Base-by-base conservation (phyloP, 2,329 filamentous ascomycete genomes). In the Harringtonia lauricola region DNA sequence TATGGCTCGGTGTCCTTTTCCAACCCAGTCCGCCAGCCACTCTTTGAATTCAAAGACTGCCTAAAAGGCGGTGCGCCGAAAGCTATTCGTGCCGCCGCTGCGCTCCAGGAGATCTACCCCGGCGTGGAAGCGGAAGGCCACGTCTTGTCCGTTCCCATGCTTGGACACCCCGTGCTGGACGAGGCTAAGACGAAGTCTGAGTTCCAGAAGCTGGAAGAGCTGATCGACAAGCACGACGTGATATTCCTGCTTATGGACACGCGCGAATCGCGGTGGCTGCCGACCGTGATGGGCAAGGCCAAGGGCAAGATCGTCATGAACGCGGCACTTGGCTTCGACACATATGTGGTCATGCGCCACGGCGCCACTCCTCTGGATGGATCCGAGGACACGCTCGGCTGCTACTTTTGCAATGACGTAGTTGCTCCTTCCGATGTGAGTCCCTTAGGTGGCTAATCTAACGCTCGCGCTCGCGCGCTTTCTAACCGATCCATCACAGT, bases 391-490 rank as follows among this genome's bases (percentile, higher is more conserved):
- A 79, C 86, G 22, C 70, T 96, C 22, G 92, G 92, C 10, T 98
- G 92, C 64, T 98, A 98, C 61, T 98, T 96, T 63, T 98, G 92
- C 65, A 96, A 94, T 56, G 92, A 98, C 59, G 90, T 98, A 22
- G 90, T 96, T 40, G 86, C 90, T 8, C 92, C 92, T 19, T 83
- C 83, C 49, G 87, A 96, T 66, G 89, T 94, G 67, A 78, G 83
- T 73, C 30, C 26, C 14, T n/a, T n/a, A n/a, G n/a, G n/a, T n/a
- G n/a, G n/a, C n/a, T n/a, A n/a, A n/a, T n/a, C n/a, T n/a, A n/a
- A n/a, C n/a, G n/a, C n/a, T 17, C 22, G 24, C 8, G 19, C 31
- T 18, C 48, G 46, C 18, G n/a, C 21, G 29, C 21, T 29, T 24
- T 33, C 3, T 7, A 8, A 7, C n/a, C 10, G 29, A 12, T 22